Conservation (phyloP, 108 stramenopile genomes). For the Asterionellopsis glacialis region DNA sequence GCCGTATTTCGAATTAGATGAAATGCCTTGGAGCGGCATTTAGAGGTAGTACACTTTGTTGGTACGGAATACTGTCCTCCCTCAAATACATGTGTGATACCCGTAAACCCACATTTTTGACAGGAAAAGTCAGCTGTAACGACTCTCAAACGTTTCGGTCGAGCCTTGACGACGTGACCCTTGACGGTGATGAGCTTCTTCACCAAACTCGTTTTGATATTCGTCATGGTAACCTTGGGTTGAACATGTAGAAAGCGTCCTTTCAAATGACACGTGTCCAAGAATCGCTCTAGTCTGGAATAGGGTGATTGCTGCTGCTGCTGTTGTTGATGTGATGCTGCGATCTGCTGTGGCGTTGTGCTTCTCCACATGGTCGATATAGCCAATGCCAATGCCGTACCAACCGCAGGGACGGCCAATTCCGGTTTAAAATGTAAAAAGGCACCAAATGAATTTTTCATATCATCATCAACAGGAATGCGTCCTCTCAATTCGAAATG, state of each 20-base stretch:
- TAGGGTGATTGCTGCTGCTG: background rate
- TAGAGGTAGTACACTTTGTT: conserved; percentile 52
- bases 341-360: background rate
- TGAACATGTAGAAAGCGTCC: conserved; percentile 37
- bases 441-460: conserved; percentile 30
- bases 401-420: conserved; percentile 30
- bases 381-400: conserved; percentile 37
- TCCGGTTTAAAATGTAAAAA: conserved; percentile 43
- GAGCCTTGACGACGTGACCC: conserved; percentile 90
- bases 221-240: conserved; percentile 41
- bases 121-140: conserved; percentile 84
- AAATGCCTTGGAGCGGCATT: conserved; percentile 61
- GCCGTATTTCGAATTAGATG: conserved; percentile 70
- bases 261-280: conserved; percentile 28
- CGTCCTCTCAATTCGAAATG: conserved; percentile 33
- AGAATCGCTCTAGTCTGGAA: conserved; percentile 19
- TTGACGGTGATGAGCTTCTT: conserved; percentile 78
- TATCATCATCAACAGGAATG: conserved; percentile 16
- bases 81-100: conserved; percentile 56
- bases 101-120: conserved; percentile 69
- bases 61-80: conserved; percentile 72
- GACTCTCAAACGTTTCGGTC: conserved; percentile 83
- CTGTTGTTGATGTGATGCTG: background rate
- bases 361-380: conserved; percentile 25
- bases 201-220: conserved; percentile 50